These are phyloP conservation scores for Calonectria pteridis DNA, from an alignment of 2,329 filamentous ascomycete species.

Conservation along the genomic window DNA sequence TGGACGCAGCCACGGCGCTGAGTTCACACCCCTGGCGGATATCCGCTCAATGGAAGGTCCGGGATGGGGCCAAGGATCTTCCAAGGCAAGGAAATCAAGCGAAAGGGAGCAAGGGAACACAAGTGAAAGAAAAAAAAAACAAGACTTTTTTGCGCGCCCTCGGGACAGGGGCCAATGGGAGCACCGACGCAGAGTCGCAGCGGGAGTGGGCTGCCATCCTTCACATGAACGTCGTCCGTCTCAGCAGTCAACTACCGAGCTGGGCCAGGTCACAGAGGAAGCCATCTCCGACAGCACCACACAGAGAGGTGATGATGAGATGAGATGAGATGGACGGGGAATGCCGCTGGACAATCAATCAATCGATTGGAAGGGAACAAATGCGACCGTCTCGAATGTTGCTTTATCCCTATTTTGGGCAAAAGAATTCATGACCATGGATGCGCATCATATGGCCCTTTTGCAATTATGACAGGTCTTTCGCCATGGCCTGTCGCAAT, in stretches of 20 bases:
- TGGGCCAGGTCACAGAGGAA: not conserved
- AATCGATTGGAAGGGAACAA: not conserved
- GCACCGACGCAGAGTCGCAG: constrained; percentile 18
- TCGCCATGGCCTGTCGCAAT: constrained; percentile 33
- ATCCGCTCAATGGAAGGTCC: constrained; percentile 15
- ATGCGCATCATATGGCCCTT: not conserved
- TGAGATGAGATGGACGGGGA: constrained; percentile 3
- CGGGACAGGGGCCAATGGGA: not conserved
- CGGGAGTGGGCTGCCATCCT: constrained; percentile 12
- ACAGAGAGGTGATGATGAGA: not conserved
- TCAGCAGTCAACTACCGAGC: constrained; percentile 20
- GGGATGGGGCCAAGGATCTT: constrained; percentile 14
- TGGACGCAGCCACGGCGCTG: not conserved
- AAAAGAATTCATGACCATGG: not conserved
- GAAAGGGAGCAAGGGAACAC: constrained; percentile 13
- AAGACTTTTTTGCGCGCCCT: not conserved
- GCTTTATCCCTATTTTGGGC: not conserved
- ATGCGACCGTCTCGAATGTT: not conserved
- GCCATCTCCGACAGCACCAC: not conserved
- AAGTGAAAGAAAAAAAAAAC: not conserved
- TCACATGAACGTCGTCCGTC: constrained; percentile 17
- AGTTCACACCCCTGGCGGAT: constrained; percentile 14
- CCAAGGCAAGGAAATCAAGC: not conserved
- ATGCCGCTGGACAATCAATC: not conserved
- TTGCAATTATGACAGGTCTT: constrained; percentile 37